Evolutionary conservation across 345 rosid species (phyloP).

Genomic region (Lepidium africanum): DNA sequence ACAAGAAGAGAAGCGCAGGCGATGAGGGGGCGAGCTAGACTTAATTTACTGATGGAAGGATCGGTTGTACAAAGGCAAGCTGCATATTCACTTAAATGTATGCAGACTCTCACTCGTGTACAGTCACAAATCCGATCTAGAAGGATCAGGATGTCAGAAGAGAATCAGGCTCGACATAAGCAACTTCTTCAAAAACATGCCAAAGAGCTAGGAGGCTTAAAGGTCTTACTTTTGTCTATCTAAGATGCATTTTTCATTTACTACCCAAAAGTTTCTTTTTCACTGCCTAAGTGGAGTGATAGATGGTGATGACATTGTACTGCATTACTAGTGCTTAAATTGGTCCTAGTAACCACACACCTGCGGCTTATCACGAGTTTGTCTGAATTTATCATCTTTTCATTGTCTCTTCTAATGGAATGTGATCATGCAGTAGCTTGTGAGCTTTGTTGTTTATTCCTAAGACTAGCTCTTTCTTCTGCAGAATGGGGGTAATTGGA

Average conservation of each 20-base stretch:
- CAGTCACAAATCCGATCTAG: constrained; percentile 71
- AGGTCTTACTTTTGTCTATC: constrained; percentile 15
- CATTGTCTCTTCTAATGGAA: too few species aligned
- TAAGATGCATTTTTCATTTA: not conserved
- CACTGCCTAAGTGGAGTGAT: not conserved
- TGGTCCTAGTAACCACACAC: not conserved
- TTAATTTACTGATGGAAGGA: constrained; percentile 74
- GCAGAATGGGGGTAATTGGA: constrained; percentile 85
- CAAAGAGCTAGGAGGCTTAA: constrained; percentile 39
- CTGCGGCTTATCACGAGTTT: not conserved
- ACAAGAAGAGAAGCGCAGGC: constrained; percentile 65
- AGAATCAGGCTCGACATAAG: constrained; percentile 79
- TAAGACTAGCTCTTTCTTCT: not conserved
- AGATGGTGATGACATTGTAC: not conserved
- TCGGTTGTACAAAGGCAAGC: constrained; percentile 71
- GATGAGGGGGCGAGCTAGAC: constrained; percentile 65
- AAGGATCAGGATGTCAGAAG: constrained; percentile 76
- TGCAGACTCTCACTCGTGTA: constrained; percentile 82
- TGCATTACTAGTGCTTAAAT: not conserved
- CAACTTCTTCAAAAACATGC: constrained; percentile 87
- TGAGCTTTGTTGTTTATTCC: not conserved
- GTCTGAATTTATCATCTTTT: too few species aligned
- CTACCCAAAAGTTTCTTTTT: not conserved
- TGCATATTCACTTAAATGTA: constrained; percentile 55
- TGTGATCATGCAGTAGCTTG: not conserved